These are phyloP conservation scores for Cadophora sp. DNA, from an alignment of 2,329 filamentous ascomycete species.

Conservation along the genomic window DNA sequence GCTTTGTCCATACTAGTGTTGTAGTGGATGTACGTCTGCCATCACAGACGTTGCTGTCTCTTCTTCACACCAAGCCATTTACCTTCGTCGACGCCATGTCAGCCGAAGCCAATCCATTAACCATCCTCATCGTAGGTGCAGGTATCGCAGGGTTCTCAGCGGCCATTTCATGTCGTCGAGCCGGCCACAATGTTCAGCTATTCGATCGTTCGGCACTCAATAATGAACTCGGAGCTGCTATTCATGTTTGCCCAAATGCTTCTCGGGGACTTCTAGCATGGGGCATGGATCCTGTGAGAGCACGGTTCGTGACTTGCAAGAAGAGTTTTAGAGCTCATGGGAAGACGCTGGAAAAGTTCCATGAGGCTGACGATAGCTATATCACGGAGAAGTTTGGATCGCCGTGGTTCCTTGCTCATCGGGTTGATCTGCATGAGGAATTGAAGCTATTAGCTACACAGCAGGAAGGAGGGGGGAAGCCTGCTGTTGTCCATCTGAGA, in stretches of 20 bases:
- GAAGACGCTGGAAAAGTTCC: slow-evolving; percentile 24
- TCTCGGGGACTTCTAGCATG: slow-evolving; percentile 60
- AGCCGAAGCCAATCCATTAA: slow-evolving; percentile 21
- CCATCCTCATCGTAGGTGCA: slow-evolving; percentile 36
- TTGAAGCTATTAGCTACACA: slow-evolving; percentile 55
- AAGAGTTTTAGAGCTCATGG: slow-evolving; percentile 41
- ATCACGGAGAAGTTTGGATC: slow-evolving; percentile 36
- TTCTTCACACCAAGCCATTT: not conserved
- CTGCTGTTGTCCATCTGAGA: slow-evolving; percentile 49
- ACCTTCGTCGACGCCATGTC: slow-evolving; percentile 22
- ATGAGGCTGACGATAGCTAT: slow-evolving; percentile 27
- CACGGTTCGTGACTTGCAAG: slow-evolving; percentile 44
- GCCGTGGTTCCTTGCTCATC: slow-evolving; percentile 57
- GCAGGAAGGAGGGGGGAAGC: slow-evolving; percentile 45
- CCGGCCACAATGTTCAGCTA: slow-evolving; percentile 45
- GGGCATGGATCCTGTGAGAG: slow-evolving; percentile 50
- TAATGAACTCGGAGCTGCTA: slow-evolving; percentile 63
- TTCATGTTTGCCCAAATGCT: slow-evolving; percentile 66
- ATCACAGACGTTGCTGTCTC: not conserved
- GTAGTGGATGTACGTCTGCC: not conserved
- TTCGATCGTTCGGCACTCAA: slow-evolving; percentile 63
- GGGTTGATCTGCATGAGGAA: slow-evolving; percentile 58
- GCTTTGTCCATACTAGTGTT: not conserved
- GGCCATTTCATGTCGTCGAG: slow-evolving; percentile 51
- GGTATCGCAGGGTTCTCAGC: slow-evolving; percentile 61